Base-by-base conservation (phyloP, 805 yeast species). In the Saturnispora hagleri region DNA sequence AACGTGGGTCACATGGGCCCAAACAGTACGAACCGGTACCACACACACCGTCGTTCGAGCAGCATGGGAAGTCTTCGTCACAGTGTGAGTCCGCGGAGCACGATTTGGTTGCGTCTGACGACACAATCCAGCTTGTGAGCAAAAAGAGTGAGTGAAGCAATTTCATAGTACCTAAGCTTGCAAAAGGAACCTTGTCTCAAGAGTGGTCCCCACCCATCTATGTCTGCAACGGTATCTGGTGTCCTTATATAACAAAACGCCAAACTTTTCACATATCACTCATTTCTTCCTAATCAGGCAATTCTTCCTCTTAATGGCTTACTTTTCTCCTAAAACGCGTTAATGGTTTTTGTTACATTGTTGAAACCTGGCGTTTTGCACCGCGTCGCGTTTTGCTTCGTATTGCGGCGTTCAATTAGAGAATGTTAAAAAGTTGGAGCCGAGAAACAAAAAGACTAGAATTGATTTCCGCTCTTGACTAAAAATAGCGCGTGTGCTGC, bases 1-100 rank as follows among this genome's bases (percentile, higher is more conserved):
- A 82, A 55, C 81, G 71, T 38, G 93, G 85, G 69, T 89, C 87
- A 72, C 97, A 90, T 34, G 95, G 91, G 54, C 91, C 93, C 49
- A 89, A 73, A 73, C 97, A 90, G 68, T 74, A 75, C 3, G 65
- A 50, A 4, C 69, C 69, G 1, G 65, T 61, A 33, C 69, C 69
- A 59, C 69, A 66, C 33, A 68, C 72, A 47, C 97, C 97, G 58
- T 81, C 83, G n/a, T 56, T 49, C 12, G 87, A 80, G 67, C 97
- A 89, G 68, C 97, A 89, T 52, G 97, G 97, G n/a, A 64, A 58
- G 45, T 73, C 74, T 62, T 84, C 80, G 18, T 43, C 47, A 70
- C 97, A 89, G 4, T 72, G 60, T 15, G 61, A 54, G 10, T 80
- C 71, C 9, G 75, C 67, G 55, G 75, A 76, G 69, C 96, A 89